Evolutionary conservation across 2,329 filamentous ascomycete genomes (phyloP).

Genomic region (Phaeophleospora eucalypticola): DNA sequence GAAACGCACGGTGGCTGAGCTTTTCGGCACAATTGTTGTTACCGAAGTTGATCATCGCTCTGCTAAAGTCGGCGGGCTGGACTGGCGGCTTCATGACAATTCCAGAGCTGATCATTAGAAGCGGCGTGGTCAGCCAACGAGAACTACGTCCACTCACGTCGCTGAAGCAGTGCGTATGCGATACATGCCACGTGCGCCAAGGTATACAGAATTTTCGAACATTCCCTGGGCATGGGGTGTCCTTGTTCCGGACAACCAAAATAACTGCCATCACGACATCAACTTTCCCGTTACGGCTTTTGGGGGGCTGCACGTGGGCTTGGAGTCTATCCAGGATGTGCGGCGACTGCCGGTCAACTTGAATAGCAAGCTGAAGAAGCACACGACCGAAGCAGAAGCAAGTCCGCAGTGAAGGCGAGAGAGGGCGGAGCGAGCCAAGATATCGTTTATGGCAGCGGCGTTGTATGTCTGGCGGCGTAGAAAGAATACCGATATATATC

Average conservation of each 20-base stretch:
- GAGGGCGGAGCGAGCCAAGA: background rate
- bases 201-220: background rate
- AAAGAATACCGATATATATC: background rate
- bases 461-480: background rate
- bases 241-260: background rate
- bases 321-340: background rate
- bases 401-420: background rate
- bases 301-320: background rate
- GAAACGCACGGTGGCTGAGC: no score
- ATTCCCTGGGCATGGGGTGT: background rate
- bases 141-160: background rate
- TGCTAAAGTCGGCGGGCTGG: no score
- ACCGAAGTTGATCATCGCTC: no score
- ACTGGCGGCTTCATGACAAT: background rate
- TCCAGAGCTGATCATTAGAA: background rate
- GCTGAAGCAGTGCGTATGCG: background rate
- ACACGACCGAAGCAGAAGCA: slow-evolving; percentile 1
- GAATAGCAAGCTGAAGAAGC: background rate
- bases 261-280: background rate
- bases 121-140: background rate
- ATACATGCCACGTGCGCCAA: background rate
- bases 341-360: background rate
- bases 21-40: no score
- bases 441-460: background rate
- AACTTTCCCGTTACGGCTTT: background rate